A percentile compares a stretch with the other conserved stretches of the same genome.
Conservation (phyloP, 1,284 basidiomycete genomes). For the Caloboletus firmus region DNA sequence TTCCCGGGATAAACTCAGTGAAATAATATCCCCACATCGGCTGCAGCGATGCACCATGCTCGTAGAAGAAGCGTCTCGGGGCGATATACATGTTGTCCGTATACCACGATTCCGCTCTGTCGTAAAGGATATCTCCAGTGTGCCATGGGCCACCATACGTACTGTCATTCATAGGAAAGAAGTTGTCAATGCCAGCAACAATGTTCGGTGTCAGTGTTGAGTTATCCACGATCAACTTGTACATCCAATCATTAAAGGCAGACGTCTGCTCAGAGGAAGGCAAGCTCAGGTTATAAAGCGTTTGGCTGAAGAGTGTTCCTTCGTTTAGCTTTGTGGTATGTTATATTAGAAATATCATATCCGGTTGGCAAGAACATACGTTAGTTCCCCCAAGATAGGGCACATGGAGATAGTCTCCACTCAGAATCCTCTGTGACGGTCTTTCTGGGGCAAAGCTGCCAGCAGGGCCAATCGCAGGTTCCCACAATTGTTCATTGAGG, state of each 20-base stretch:
- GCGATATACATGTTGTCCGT: constrained; percentile 56
- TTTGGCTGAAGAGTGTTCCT: constrained; percentile 10
- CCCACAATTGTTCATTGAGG: constrained; percentile 57
- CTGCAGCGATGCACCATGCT: constrained; percentile 47
- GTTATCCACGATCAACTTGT: constrained; percentile 16
- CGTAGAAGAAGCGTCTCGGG: constrained; percentile 49
- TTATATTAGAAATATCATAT: neutral
- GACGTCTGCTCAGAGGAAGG: constrained; percentile 17
- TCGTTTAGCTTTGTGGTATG: constrained; percentile 17
- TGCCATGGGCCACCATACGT: constrained; percentile 49
- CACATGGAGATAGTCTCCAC: constrained; percentile 53
- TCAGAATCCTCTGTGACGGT: constrained; percentile 47
- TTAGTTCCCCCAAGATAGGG: constrained; percentile 46
- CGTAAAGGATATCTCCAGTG: constrained; percentile 59
- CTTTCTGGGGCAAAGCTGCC: constrained; percentile 52
- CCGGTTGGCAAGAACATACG: constrained; percentile 1
- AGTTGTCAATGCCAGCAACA: constrained; percentile 34
- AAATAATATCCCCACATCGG: constrained; percentile 57
- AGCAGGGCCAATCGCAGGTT: constrained; percentile 53
- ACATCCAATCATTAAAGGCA: constrained; percentile 20
- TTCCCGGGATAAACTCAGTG: constrained; percentile 55
- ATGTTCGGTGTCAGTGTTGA: constrained; percentile 11
- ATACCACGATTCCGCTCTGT: constrained; percentile 55
- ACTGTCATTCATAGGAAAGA: constrained; percentile 52
- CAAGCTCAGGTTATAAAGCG: constrained; percentile 14